A percentile compares a stretch with the other conserved stretches of the same genome.
Conservation (phyloP, 108 stramenopile genomes). For the Fistulifera solaris region DNA sequence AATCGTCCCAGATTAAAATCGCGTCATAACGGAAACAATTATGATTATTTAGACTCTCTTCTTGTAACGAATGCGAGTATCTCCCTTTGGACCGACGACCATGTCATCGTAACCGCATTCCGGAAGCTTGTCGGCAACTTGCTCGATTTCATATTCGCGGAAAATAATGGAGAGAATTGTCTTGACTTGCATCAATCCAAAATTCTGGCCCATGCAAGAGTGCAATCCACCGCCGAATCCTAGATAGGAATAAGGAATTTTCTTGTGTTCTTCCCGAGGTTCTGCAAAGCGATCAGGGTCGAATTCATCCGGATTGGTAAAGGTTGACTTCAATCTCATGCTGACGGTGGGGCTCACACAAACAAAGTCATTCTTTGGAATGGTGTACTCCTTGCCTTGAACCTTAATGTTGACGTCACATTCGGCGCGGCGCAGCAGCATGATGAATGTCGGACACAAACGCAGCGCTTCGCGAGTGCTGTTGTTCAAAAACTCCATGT, state of each 20-base stretch:
- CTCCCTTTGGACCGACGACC: constrained; percentile 99
- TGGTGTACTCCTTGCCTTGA: constrained; percentile 57
- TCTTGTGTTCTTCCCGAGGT: constrained; percentile 92
- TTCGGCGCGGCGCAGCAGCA: constrained; percentile 92
- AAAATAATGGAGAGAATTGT: constrained; percentile 93
- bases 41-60: constrained; percentile 6
- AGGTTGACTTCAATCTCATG: constrained; percentile 87
- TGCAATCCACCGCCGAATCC: constrained; percentile 99
- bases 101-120: constrained; percentile 92
- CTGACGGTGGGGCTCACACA: constrained; percentile 88
- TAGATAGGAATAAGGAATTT: constrained; percentile 86
- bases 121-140: constrained; percentile 73
- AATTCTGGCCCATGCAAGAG: constrained; percentile 98
- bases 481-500: constrained; percentile 87
- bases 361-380: constrained; percentile 91
- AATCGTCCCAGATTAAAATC: too few relatives aligned
- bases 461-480: constrained; percentile 96
- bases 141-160: constrained; percentile 87
- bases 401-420: constrained; percentile 70
- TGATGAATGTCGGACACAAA: constrained; percentile 95
- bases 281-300: constrained; percentile 96
- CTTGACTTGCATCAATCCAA: constrained; percentile 98
- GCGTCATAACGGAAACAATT: too few relatives aligned
- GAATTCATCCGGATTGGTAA: constrained; percentile 83
- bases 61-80: constrained; percentile 77